Evolutionary conservation across 2,329 filamentous ascomycete species (phyloP).

Genomic region (Myrmaecium sp.): DNA sequence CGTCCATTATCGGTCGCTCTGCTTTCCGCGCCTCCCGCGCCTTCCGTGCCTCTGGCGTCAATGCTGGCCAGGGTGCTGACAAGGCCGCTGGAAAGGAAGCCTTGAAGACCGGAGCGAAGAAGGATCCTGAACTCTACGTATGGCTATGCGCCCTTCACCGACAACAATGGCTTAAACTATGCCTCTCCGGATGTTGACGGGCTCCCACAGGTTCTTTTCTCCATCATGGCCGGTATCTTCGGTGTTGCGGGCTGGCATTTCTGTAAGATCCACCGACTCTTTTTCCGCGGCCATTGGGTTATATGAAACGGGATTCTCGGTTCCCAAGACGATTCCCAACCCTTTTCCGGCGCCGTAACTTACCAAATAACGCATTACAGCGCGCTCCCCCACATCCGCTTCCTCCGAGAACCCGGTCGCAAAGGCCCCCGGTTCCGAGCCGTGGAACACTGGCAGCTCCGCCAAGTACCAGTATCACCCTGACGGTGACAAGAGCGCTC

Average conservation of each 20-base stretch:
- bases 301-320: too few relatives aligned
- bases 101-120: slow-evolving; percentile 47
- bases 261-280: slow-evolving; percentile 32
- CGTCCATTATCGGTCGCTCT: slow-evolving; percentile 27
- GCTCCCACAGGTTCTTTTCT: slow-evolving; percentile 57
- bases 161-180: slow-evolving; percentile 7
- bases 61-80: slow-evolving; percentile 21
- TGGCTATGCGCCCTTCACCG: slow-evolving; percentile 10
- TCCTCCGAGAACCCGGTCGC: slow-evolving; percentile 66
- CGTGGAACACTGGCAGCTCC: slow-evolving; percentile 56
- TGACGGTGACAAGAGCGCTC: slow-evolving; percentile 59
- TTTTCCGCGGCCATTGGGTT: slow-evolving; percentile 1
- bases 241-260: slow-evolving; percentile 83
- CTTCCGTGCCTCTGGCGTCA: slow-evolving; percentile 24
- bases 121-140: slow-evolving; percentile 63
- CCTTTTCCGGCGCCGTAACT: not conserved
- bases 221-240: slow-evolving; percentile 79
- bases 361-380: slow-evolving; percentile 25
- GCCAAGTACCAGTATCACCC: slow-evolving; percentile 55
- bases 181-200: not conserved
- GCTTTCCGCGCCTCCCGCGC: slow-evolving; percentile 28
- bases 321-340: slow-evolving; percentile 1
- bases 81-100: slow-evolving; percentile 28
- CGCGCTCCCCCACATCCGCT: slow-evolving; percentile 67
- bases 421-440: slow-evolving; percentile 64